phyloP scores from a whole-genome alignment of 108 stramenopile species.

The Pseudonitzschia pungens region DNA sequence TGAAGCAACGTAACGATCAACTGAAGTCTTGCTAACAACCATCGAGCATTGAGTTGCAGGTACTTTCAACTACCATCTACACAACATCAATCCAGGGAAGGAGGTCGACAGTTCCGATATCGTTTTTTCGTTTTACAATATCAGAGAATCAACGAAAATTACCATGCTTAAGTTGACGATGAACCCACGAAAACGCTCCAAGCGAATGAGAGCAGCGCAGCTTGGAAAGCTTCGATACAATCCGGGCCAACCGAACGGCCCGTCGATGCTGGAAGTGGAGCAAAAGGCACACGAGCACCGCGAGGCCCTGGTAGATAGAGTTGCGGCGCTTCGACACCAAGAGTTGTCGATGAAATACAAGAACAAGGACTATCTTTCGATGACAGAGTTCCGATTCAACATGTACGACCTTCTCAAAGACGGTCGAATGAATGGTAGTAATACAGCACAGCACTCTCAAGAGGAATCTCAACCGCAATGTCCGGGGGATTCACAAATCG shows the following conservation, averaged over 20 bases:
- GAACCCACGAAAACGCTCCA: slow-evolving; percentile 53
- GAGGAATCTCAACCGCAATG: neutral
- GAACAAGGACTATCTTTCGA: slow-evolving; percentile 52
- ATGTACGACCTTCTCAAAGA: slow-evolving; percentile 38
- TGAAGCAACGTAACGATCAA: neutral
- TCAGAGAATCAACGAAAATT: neutral
- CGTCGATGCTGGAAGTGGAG: neutral
- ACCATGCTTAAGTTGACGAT: slow-evolving; percentile 63
- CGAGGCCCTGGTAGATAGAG: slow-evolving; percentile 38
- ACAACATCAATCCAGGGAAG: neutral
- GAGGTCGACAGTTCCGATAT: neutral
- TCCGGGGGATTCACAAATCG: slow-evolving; percentile 38
- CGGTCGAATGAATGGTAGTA: slow-evolving; percentile 12
- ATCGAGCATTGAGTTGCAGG: neutral
- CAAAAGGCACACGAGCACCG: slow-evolving; percentile 26
- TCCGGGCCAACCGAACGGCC: slow-evolving; percentile 1
- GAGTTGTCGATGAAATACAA: slow-evolving; percentile 41
- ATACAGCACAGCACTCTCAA: neutral
- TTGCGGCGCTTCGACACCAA: slow-evolving; percentile 38
- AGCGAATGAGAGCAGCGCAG: slow-evolving; percentile 27
- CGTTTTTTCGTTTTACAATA: neutral
- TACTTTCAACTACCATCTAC: neutral
- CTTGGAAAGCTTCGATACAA: slow-evolving; percentile 7
- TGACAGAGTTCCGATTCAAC: slow-evolving; percentile 44
- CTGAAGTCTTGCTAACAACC: neutral